phyloP scores from a whole-genome alignment of 495 filamentous ascomycete genomes.

The Astrocystis sublimbata region DNA sequence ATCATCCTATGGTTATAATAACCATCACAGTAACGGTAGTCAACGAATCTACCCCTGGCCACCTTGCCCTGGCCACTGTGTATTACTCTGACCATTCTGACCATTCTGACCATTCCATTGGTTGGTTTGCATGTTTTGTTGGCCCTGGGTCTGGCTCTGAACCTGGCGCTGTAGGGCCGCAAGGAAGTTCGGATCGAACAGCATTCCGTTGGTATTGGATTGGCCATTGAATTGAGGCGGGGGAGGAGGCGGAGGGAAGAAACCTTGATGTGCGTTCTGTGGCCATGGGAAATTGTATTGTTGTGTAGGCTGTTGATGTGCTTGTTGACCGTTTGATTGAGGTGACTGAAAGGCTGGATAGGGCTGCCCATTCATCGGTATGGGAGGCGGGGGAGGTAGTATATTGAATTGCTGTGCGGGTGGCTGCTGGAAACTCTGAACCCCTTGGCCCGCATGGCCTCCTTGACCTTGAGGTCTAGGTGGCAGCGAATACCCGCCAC shows the following conservation, averaged over 20 bases:
- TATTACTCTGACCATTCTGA: slow-evolving; percentile 42
- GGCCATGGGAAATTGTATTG: slow-evolving; percentile 29
- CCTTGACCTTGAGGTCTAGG: slow-evolving; percentile 30
- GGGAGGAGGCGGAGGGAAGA: slow-evolving; percentile 32
- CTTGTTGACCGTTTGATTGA: slow-evolving; percentile 25
- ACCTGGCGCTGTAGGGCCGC: slow-evolving; percentile 44
- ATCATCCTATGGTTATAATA: neutral
- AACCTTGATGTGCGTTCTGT: slow-evolving; percentile 27
- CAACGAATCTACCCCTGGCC: slow-evolving; percentile 8
- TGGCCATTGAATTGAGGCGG: slow-evolving; percentile 31
- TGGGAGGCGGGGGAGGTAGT: slow-evolving; percentile 20
- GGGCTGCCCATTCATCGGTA: slow-evolving; percentile 14
- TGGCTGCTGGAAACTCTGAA: slow-evolving; percentile 25
- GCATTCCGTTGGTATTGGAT: slow-evolving; percentile 29
- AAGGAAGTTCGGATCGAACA: slow-evolving; percentile 69
- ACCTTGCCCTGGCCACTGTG: slow-evolving; percentile 28
- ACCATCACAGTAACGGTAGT: neutral
- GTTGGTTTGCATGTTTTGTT: slow-evolving; percentile 47
- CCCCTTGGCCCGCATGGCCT: slow-evolving; percentile 17
- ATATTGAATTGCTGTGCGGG: slow-evolving; percentile 29
- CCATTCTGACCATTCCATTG: slow-evolving; percentile 44
- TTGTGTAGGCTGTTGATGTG: slow-evolving; percentile 22
- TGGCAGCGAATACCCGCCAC: slow-evolving; percentile 38
- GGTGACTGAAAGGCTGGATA: slow-evolving; percentile 20
- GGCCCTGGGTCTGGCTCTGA: slow-evolving; percentile 44